Percentiles rank a stretch among this genome's conserved stretches.
Evolutionary conservation across 768 basidiomycete species (phyloP).

Genomic region (Leccinum uliginosum): DNA sequence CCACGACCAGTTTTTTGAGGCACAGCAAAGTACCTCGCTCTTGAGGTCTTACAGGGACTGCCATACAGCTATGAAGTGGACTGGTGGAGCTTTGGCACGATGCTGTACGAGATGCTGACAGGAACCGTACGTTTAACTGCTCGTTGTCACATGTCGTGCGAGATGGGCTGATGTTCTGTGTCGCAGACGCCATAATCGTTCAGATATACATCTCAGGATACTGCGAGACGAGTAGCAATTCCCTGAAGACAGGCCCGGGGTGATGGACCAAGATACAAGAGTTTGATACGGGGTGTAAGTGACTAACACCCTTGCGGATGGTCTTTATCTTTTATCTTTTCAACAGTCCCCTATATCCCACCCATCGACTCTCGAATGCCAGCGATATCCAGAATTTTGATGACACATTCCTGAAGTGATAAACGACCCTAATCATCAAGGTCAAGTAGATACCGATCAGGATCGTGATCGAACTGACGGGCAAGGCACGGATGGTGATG

Average conservation of each 20-base stretch:
- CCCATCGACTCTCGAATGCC: slow-evolving; percentile 87
- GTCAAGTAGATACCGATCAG: slow-evolving; percentile 63
- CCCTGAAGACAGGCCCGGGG: slow-evolving; percentile 83
- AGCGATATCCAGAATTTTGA: slow-evolving; percentile 98
- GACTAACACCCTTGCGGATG: not conserved
- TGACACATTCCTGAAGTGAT: slow-evolving; percentile 92
- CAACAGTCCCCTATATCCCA: slow-evolving; percentile 84
- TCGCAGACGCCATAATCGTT: slow-evolving; percentile 85
- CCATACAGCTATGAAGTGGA: slow-evolving; percentile 93
- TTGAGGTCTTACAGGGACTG: slow-evolving; percentile 91
- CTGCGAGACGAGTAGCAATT: slow-evolving; percentile 87
- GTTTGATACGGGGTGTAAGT: slow-evolving; percentile 88
- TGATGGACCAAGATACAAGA: slow-evolving; percentile 96
- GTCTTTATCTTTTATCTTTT: not conserved
- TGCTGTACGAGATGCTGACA: slow-evolving; percentile 96
- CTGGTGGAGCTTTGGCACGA: slow-evolving; percentile 98
- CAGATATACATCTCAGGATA: slow-evolving; percentile 92
- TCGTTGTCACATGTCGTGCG: slow-evolving; percentile 13
- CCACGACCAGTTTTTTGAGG: slow-evolving; percentile 89
- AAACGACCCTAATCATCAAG: slow-evolving; percentile 64
- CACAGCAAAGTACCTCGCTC: slow-evolving; percentile 95
- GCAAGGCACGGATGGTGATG: slow-evolving; percentile 70
- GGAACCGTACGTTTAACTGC: slow-evolving; percentile 62
- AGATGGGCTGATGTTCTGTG: slow-evolving; percentile 13
- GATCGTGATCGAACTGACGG: slow-evolving; percentile 64